Conservation (phyloP, 1,284 basidiomycete genomes). For the Rhizopogon hawkerae region DNA sequence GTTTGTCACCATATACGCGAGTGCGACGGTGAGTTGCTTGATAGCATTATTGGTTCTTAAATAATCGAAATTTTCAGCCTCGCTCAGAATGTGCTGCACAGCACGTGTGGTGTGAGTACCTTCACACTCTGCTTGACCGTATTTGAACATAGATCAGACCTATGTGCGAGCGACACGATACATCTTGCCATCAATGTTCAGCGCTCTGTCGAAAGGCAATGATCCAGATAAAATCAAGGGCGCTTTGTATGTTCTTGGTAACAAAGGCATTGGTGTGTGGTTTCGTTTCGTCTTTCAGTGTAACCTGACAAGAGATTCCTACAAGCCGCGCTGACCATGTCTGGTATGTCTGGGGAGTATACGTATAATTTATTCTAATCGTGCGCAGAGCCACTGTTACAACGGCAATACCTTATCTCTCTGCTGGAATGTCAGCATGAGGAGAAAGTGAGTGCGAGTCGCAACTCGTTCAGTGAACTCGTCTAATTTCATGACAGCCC, state of each 20-base stretch:
- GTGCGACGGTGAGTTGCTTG: constrained; percentile 51
- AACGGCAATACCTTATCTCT: constrained; percentile 58
- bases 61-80: constrained; percentile 37
- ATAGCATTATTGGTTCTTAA: not conserved
- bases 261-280: constrained; percentile 59
- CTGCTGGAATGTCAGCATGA: constrained; percentile 84
- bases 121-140: not conserved
- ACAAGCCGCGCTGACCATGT: constrained; percentile 53
- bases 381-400: constrained; percentile 56
- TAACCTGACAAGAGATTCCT: not conserved
- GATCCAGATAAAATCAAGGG: constrained; percentile 95
- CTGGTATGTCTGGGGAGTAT: constrained; percentile 36
- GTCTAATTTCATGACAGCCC: constrained; percentile 40
- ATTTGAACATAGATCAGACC: constrained; percentile 35
- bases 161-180: constrained; percentile 78
- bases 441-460: constrained; percentile 59
- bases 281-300: constrained; percentile 6
- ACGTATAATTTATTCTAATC: constrained; percentile 6
- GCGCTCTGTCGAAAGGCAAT: constrained; percentile 64
- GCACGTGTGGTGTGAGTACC: constrained; percentile 51
- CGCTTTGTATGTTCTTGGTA: constrained; percentile 81
- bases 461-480: not conserved
- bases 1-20: constrained; percentile 78
- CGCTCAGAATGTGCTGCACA: constrained; percentile 66
- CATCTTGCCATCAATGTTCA: constrained; percentile 57